These are phyloP conservation scores for Kodamaea hsintzibuensis DNA, from an alignment of 805 yeast species.

Conservation along the genomic window DNA sequence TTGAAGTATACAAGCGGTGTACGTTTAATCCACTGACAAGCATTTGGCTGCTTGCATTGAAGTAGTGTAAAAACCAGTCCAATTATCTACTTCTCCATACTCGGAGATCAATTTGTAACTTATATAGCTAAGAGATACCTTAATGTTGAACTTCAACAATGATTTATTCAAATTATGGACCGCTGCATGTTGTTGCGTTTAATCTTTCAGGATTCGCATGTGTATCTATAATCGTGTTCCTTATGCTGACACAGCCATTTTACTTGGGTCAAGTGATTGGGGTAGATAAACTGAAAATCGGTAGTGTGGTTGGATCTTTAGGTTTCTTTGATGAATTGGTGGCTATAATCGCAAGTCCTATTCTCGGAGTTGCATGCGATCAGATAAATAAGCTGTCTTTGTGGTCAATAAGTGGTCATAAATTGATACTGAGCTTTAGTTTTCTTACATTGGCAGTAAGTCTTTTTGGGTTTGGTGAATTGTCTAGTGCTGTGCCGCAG, in stretches of 20 bases:
- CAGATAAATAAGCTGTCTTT: constrained; percentile 33
- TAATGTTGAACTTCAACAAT: background rate
- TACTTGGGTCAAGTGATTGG: constrained; percentile 35
- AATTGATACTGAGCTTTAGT: constrained; percentile 51
- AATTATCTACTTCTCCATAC: background rate
- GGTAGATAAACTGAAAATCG: constrained; percentile 27
- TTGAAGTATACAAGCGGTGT: too few relatives aligned
- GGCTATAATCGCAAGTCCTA: constrained; percentile 54
- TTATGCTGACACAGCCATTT: constrained; percentile 43
- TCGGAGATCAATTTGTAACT: background rate
- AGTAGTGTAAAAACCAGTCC: too few relatives aligned
- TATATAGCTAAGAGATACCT: background rate
- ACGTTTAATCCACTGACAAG: too few relatives aligned
- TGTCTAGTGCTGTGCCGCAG: constrained; percentile 44
- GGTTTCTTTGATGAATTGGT: constrained; percentile 61
- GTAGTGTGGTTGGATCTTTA: constrained; percentile 33
- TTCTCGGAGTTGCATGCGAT: constrained; percentile 65
- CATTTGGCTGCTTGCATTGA: too few relatives aligned
- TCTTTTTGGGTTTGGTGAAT: constrained; percentile 49
- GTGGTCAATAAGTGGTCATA: constrained; percentile 46
- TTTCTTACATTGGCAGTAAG: constrained; percentile 49
- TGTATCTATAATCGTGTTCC: constrained; percentile 39
- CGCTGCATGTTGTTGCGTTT: constrained; percentile 30
- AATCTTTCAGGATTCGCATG: constrained; percentile 39
- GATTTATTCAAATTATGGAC: background rate